Evolutionary conservation across 192 early-diverging fungal species (phyloP), one percentile per base, ranked within the genome.

Genomic region (Podila epicladia): DNA sequence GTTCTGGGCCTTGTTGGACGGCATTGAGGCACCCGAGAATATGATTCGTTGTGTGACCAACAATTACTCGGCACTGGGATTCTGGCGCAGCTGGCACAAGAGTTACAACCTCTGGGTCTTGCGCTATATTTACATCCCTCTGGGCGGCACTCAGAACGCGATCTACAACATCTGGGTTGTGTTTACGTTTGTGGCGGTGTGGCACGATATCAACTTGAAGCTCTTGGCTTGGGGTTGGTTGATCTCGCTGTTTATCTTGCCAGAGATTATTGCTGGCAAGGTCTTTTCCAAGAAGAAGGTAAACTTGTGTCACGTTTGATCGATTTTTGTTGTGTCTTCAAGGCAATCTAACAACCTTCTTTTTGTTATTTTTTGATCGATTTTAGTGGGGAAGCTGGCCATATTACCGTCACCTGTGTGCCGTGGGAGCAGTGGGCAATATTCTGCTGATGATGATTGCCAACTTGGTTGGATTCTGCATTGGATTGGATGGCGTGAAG

Each of bases 31-130:
- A 2, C 84, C 91, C 12, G 98, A 99, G 74, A 99, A 99, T 79
- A 98, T 99, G 96, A 90, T 92, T 4, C 91, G 97, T 7, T 99
- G 97, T 76, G 97, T 98, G 92, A 90, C 87, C 77, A 96, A 97
- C 86, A 97, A 98, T 83, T 99, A 97, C 84, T 97, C 95, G 22
- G 88, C 93, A 17, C 89, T 93, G 57, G 91, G 92, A 64, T 99
- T 99, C 83, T 99, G 98, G 98, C 89, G 94, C 60, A 92, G 92
- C 69, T 99, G 98, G 98, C 98, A 99, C 82, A 88, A 94, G 66
- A 94, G 92, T 48, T 99, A 89, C 83, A 97, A 99, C 75, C 88
- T 91, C 26, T 99, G 97, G 97, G 84, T 91, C 5, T 88, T 96
- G 45, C 86, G 96, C 74, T 95, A 95, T 67, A 86, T 99, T 35